Evolutionary conservation across 768 basidiomycete genomes (phyloP).

Genomic region (Lenzites betulinus): DNA sequence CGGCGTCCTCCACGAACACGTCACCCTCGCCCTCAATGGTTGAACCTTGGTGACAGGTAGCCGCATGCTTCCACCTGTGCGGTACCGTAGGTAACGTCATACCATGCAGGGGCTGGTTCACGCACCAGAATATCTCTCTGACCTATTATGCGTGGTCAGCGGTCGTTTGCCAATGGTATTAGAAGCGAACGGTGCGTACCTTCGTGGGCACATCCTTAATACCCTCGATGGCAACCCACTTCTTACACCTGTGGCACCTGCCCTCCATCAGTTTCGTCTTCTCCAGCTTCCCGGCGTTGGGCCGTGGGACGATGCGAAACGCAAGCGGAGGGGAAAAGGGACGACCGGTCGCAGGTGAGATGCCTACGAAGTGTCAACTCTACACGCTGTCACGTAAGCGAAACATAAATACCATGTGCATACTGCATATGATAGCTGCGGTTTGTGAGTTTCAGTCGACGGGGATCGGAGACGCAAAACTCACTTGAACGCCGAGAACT

Average conservation of each 20-base stretch:
- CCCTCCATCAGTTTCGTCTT: slow-evolving; percentile 63
- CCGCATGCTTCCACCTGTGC: slow-evolving; percentile 82
- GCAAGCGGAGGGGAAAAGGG: slow-evolving; percentile 79
- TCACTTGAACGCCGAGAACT: slow-evolving; percentile 82
- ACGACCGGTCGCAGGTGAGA: slow-evolving; percentile 64
- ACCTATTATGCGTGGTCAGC: slow-evolving; percentile 43
- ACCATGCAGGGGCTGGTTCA: neutral
- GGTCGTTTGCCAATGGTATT: neutral
- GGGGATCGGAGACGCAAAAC: neutral
- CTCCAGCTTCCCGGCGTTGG: slow-evolving; percentile 58
- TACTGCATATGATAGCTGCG: slow-evolving; percentile 83
- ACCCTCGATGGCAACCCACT: slow-evolving; percentile 74
- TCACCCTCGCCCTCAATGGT: slow-evolving; percentile 57
- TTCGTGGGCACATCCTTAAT: slow-evolving; percentile 75
- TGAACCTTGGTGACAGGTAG: slow-evolving; percentile 66
- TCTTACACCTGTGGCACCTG: slow-evolving; percentile 74
- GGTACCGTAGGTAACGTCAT: neutral
- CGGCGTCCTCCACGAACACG: slow-evolving; percentile 53
- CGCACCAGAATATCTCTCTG: slow-evolving; percentile 73
- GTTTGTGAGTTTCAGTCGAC: neutral
- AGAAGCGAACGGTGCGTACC: slow-evolving; percentile 37
- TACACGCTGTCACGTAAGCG: neutral
- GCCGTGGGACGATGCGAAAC: slow-evolving; percentile 53
- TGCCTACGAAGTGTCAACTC: slow-evolving; percentile 45
- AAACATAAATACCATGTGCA: slow-evolving; percentile 57